Evolutionary conservation across 176 grass and related monocot genomes (phyloP).

Genomic region (Chloris gayana): DNA sequence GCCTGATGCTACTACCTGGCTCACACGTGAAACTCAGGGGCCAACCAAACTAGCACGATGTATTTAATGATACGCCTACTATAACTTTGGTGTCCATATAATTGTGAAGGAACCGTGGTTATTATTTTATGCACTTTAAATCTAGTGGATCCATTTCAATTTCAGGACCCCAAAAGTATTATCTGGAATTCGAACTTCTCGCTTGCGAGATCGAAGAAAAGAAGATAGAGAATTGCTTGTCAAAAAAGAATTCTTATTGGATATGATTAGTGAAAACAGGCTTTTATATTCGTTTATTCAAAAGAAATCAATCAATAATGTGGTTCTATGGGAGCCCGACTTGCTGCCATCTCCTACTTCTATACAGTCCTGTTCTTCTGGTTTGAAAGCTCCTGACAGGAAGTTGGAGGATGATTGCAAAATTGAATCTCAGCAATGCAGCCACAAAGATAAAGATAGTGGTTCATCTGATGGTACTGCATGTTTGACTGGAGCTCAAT

Average conservation of each 20-base stretch:
- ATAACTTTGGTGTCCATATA: slow-evolving; percentile 38
- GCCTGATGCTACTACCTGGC: too few species aligned
- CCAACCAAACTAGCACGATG: too few species aligned
- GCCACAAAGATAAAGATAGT: slow-evolving; percentile 38
- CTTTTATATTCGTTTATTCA: slow-evolving; percentile 64
- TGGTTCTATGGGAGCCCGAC: slow-evolving; percentile 91
- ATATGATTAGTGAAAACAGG: slow-evolving; percentile 89
- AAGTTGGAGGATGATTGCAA: slow-evolving; percentile 33
- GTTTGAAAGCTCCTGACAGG: slow-evolving; percentile 43
- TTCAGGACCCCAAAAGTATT: slow-evolving; percentile 81
- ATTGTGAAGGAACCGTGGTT: slow-evolving; percentile 29
- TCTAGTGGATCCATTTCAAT: slow-evolving; percentile 63
- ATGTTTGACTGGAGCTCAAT: slow-evolving; percentile 1
- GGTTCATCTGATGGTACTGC: slow-evolving; percentile 24
- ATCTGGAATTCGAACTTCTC: slow-evolving; percentile 75
- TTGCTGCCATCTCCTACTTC: slow-evolving; percentile 58
- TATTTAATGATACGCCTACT: slow-evolving; percentile 22
- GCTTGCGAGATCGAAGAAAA: slow-evolving; percentile 85
- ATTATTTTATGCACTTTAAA: slow-evolving; percentile 40
- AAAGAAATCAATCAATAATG: slow-evolving; percentile 60
- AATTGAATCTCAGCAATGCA: slow-evolving; percentile 14
- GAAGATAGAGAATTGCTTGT: slow-evolving; percentile 92
- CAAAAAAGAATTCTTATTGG: slow-evolving; percentile 88
- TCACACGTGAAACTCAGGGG: too few species aligned
- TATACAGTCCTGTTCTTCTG: slow-evolving; percentile 45